Conservation (phyloP, 2,329 filamentous ascomycete genomes). For the Colletotrichum graminicola region DNA sequence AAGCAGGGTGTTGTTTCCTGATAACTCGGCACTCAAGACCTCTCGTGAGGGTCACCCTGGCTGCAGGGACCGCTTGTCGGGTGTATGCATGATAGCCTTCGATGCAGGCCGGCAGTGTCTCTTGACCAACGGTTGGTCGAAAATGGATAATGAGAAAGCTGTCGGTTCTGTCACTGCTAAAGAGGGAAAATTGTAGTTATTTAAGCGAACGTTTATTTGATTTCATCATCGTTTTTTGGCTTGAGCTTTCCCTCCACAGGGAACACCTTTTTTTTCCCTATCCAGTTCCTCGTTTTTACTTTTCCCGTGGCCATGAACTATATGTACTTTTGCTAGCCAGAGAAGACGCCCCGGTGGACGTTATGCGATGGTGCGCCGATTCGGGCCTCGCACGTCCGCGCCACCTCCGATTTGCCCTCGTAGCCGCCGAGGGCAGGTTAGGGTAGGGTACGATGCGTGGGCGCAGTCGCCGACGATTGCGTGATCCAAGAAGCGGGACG, state of each 20-base stretch:
- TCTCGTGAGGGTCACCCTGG: not conserved
- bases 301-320: not conserved
- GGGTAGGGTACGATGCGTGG: not conserved
- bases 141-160: not conserved
- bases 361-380: not conserved
- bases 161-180: not conserved
- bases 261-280: too few species aligned
- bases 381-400: not conserved
- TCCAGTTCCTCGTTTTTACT: too few species aligned
- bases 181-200: too few species aligned
- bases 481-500: not conserved
- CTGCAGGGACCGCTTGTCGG: not conserved
- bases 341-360: not conserved
- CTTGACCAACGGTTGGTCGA: not conserved
- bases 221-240: not conserved
- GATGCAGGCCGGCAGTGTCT: not conserved
- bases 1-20: not conserved
- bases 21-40: not conserved
- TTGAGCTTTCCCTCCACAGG: not conserved
- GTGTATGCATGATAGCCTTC: too few species aligned
- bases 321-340: not conserved
- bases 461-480: not conserved
- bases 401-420: not conserved
- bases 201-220: too few species aligned
- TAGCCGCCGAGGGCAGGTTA: slow-evolving; percentile 1